Percentiles rank a stretch among this genome's conserved stretches.
These are phyloP conservation scores for Diutina ranongensis DNA, from an alignment of 1,139 yeast species.

Conservation along the genomic window DNA sequence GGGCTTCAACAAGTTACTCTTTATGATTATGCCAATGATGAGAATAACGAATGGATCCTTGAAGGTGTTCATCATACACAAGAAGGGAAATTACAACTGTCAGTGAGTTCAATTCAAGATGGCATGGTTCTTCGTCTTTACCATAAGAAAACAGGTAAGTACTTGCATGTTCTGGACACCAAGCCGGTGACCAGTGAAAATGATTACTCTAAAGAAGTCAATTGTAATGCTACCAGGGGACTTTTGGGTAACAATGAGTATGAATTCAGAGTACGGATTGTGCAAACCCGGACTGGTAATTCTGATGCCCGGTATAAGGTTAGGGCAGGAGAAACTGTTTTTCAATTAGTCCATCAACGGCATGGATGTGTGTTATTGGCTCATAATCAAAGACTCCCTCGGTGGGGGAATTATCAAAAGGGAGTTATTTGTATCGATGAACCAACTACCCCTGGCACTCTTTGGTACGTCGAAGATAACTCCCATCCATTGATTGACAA, in stretches of 20 bases:
- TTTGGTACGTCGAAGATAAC: slow-evolving; percentile 57
- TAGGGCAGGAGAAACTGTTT: slow-evolving; percentile 41
- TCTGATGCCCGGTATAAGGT: slow-evolving; percentile 27
- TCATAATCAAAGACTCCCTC: slow-evolving; percentile 52
- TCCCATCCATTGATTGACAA: slow-evolving; percentile 21
- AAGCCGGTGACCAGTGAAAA: slow-evolving; percentile 75
- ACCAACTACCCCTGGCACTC: slow-evolving; percentile 46
- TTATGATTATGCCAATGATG: slow-evolving; percentile 37
- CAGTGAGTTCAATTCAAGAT: slow-evolving; percentile 29
- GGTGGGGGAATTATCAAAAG: slow-evolving; percentile 60
- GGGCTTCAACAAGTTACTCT: slow-evolving; percentile 60
- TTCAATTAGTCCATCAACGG: slow-evolving; percentile 50
- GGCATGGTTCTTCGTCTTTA: slow-evolving; percentile 45
- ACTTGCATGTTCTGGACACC: slow-evolving; percentile 44
- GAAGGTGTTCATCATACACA: slow-evolving; percentile 30
- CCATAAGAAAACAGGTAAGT: slow-evolving; percentile 50
- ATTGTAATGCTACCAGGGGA: slow-evolving; percentile 36
- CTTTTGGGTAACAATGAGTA: slow-evolving; percentile 1
- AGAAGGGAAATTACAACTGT: slow-evolving; percentile 20
- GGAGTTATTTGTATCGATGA: slow-evolving; percentile 67
- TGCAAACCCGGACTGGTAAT: slow-evolving; percentile 10
- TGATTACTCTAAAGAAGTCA: slow-evolving; percentile 68
- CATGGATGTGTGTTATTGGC: slow-evolving; percentile 50
- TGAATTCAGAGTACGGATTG: slow-evolving; percentile 2
- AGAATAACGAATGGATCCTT: slow-evolving; percentile 56